Base-by-base conservation (phyloP, 75 land plant species). In the Sequoiadendron giganteum region DNA sequence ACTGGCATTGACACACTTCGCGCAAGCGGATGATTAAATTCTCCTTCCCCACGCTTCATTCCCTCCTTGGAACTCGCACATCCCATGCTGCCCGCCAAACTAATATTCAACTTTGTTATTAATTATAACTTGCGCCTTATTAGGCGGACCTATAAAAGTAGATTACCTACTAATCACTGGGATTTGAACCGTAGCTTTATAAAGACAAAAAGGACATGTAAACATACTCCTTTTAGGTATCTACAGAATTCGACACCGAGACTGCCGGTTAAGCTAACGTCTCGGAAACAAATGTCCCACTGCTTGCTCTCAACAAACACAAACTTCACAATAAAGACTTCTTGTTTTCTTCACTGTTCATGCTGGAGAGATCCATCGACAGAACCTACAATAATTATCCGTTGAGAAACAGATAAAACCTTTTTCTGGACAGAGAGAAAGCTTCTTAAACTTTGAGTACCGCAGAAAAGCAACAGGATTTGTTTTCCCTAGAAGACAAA, bases 21-120 rank as follows among this genome's bases (percentile, higher is more conserved):
- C 1, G 89, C 68, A 15, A 88, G 39, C 2, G 92, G 93, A 0
- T 43, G 87, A 54, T 86, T 86, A 15, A 91, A 87, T n/a, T n/a
- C 32, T n/a, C 61, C 38, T 13, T 45, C 77, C 15, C 28, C 68
- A 49, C 76, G 88, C 34, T 73, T 83, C 6, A 45, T 75, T 19
- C 73, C 91, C 77, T 92, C 90, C 89, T 93, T 95, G 2, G 97
- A 95, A 25, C 56, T 89, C 34, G 94, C 93, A 86, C 97, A 95
- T 81, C 97, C 97, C 97, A 95, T 95, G 10, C 25, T 85, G 15
- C 42, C 30, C 30, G 30, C 76, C 11, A 10, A 72, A 72, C 9
- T 6, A 72, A 0, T n/a, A n/a, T 32, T 32, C 38, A 75, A 34
- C 38, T 75, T 5, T 10, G 36, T 25, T 65, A 65, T 6, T 65